Base-by-base conservation (phyloP, 139 green algal species). In the Diplosphaera chodatii region DNA sequence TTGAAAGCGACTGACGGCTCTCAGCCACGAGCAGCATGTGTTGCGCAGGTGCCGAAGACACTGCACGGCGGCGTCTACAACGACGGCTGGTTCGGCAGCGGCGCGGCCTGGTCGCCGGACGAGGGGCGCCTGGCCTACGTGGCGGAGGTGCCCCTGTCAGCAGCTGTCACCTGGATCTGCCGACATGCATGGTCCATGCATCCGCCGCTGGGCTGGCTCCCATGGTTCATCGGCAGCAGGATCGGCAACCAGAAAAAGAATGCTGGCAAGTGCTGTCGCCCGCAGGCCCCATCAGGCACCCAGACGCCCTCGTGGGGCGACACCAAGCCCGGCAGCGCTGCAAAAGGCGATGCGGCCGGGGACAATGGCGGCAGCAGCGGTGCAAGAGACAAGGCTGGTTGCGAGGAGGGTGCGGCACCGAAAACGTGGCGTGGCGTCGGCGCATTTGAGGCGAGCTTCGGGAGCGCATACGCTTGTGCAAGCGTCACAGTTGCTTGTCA, bases 51-150 rank as follows among this genome's bases (percentile, higher is more conserved):
- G n/a, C 85, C 89, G 32, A 75, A 77, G 32, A 66, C 80, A 2
- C 33, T 94, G 29, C 93, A 98, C 69, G 90, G 93, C 1, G 28
- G 75, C 1, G 66, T 97, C 28, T 82, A 88, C 55, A 91, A 89
- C 37, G 93, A 97, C 66, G 86, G 84, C 56, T 96, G 89, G 87
- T 98, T 94, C 67, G 74, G 69, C 15, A 70, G 68, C 20, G 91
- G 89, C 2, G 83, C 84, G 16, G 86, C 89, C 0, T 98, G 93
- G 90, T 84, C 62, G 32, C 67, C 78, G 0, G 86, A 91, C 32
- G 93, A 96, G 75, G 72, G 23, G 5, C 74, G 74, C 0, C 70
- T 96, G 1, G 88, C 79, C 0, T 98, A 98, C 74, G 81, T 89
- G 23, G 93, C 91, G 3, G 91, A 97, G 80, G 82, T 85, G 65